phyloP scores from a whole-genome alignment of 768 basidiomycete species.

The Pisolithus tinctorius region DNA sequence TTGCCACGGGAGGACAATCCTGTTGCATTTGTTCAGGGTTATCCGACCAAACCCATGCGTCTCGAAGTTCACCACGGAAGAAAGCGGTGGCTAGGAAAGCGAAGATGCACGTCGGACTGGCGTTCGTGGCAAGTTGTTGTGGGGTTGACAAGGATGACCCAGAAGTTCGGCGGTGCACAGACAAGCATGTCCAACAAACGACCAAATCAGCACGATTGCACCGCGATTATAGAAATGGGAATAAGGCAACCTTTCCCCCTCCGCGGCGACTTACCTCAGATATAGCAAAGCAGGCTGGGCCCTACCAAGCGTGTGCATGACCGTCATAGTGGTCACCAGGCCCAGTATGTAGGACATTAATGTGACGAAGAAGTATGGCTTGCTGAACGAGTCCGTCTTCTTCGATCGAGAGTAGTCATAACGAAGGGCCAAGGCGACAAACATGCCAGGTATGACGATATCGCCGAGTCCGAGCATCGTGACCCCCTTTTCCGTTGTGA shows the following conservation, averaged over 20 bases:
- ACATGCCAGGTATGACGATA: constrained; percentile 60
- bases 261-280: constrained; percentile 52
- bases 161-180: not conserved
- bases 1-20: not conserved
- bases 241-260: not conserved
- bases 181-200: not conserved
- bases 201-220: not conserved
- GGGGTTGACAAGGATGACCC: not conserved
- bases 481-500: constrained; percentile 50
- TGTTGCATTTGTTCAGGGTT: constrained; percentile 28
- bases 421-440: constrained; percentile 80
- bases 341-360: constrained; percentile 70
- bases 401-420: constrained; percentile 60
- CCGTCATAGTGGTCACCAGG: constrained; percentile 67
- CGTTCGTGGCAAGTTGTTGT: not conserved
- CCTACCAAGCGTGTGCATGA: constrained; percentile 71
- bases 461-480: constrained; percentile 94
- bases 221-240: not conserved
- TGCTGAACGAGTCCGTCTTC: constrained; percentile 37
- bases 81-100: constrained; percentile 57
- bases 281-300: constrained; percentile 94
- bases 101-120: constrained; percentile 70
- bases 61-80: constrained; percentile 59
- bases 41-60: constrained; percentile 72
- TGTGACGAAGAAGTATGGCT: constrained; percentile 71